Evolutionary conservation across 371 early-diverging fungal species (phyloP).

Genomic region (Smittium culicis): DNA sequence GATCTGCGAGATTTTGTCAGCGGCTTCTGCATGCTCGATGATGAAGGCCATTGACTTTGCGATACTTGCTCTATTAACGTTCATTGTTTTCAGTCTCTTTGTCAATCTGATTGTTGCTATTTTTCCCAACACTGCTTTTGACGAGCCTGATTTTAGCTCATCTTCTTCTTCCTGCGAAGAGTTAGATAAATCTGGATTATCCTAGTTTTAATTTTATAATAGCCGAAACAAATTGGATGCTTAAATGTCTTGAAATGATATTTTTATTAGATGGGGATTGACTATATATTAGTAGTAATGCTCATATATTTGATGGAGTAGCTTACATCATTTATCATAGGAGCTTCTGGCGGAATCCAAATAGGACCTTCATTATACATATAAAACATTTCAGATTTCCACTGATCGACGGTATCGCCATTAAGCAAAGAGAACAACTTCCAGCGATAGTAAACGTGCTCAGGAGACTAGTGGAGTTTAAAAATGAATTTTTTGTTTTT

Average conservation of each 20-base stretch:
- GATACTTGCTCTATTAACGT: constrained; percentile 46
- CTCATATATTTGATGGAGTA: not conserved
- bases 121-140: constrained; percentile 43
- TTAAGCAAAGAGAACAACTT: constrained; percentile 75
- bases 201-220: no score
- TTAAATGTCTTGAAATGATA: no score
- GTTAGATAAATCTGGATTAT: not conserved
- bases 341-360: constrained; percentile 74
- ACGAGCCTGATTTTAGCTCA: constrained; percentile 33
- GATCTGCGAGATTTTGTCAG: constrained; percentile 60
- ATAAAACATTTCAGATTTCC: constrained; percentile 68
- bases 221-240: no score
- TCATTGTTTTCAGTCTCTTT: constrained; percentile 40
- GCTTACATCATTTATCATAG: constrained; percentile 51
- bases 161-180: constrained; percentile 38
- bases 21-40: constrained; percentile 68
- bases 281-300: no score
- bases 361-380: constrained; percentile 75
- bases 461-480: constrained; percentile 36
- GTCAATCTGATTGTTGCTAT: constrained; percentile 43
- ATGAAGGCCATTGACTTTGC: constrained; percentile 75
- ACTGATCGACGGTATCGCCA: constrained; percentile 57
- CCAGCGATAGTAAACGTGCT: constrained; percentile 87
- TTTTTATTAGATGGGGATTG: no score
- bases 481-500: not conserved